Percentiles rank a stretch among this genome's conserved stretches.
Conservation (phyloP, 352 stramenopile species). For the Pythium angustatum region DNA sequence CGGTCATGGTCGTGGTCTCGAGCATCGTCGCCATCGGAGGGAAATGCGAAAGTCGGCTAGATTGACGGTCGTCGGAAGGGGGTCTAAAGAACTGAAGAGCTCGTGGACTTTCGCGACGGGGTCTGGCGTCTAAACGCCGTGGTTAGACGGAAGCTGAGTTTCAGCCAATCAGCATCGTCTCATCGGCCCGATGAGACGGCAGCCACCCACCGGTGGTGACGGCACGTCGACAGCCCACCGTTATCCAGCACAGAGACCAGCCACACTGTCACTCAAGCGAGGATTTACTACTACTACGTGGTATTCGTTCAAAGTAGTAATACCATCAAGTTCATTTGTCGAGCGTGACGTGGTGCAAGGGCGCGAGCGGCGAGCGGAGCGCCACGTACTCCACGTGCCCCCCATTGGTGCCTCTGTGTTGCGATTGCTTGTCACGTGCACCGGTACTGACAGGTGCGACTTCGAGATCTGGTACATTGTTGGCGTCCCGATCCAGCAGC, state of each 20-base stretch:
- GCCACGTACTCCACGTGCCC: neutral
- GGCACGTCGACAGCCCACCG: too few species aligned
- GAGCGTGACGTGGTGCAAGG: constrained; percentile 1
- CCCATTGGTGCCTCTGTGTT: neutral
- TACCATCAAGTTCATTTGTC: too few species aligned
- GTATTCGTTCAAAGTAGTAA: neutral
- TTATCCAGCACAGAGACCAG: constrained; percentile 2
- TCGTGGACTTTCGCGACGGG: neutral
- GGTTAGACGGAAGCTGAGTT: constrained; percentile 21
- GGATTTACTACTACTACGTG: constrained; percentile 2
- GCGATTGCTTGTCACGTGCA: too few species aligned
- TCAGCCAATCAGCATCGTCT: constrained; percentile 14
- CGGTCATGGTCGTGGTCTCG: neutral
- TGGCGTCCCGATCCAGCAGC: too few species aligned
- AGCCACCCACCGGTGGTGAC: too few species aligned
- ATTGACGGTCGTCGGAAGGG: neutral
- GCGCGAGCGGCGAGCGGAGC: neutral
- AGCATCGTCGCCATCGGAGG: constrained; percentile 1
- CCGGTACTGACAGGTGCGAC: too few species aligned
- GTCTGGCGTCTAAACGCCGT: constrained; percentile 10
- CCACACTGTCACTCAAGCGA: neutral
- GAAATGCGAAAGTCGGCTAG: neutral
- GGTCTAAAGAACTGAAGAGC: neutral
- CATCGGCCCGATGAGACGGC: constrained; percentile 11
- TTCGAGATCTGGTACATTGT: too few species aligned